Base-by-base conservation (phyloP, 129 eudicot species). In the Erigeron canadensis region DNA sequence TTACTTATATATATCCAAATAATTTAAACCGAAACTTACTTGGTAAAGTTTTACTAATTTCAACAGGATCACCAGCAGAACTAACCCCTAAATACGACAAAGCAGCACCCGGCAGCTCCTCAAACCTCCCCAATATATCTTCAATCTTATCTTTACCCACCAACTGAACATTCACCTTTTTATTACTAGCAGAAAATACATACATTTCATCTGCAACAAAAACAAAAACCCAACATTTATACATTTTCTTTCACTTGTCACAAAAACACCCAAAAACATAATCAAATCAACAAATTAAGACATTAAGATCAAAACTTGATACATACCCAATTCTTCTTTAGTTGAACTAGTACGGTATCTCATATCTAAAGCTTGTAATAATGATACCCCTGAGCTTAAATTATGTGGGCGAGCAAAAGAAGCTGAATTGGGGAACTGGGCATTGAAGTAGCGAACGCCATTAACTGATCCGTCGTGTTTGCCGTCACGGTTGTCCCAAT, bases 171-270 rank as follows among this genome's bases (percentile, higher is more conserved):
- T 86, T 78, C 23, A 94, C 95, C 37, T 84, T 84, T 79, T 80
- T 85, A 73, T 94, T 86, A 56, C 80, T 84, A 15, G 98, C 87
- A 53, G 98, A 87, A 74, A 89, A 84, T 23, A 94, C 98, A 82
- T 94, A 94, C 98, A 94, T 94, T 86, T 94, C 98, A 84, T 94
- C 98, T 89, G 91, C 11, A 40, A 61, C 21, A 46, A 72, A 8
- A 71, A 60, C 42, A 39, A 8, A 59, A 22, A 19, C 47, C 34
- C 34, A 28, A 28, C 34, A 28, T 28, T 28, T 28, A 28, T 28
- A 28, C 34, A 28, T 28, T 28, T 28, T 28, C 34, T 28, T 28
- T 28, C 34, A 3, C 34, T 28, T 28, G 34, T 28, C 34, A 2
- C 34, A 28, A 28, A 28, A 28, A 28, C 34, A 28, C 34, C 34